Conservation (phyloP, 495 filamentous ascomycete genomes). For the Aspergillus indologenus region DNA sequence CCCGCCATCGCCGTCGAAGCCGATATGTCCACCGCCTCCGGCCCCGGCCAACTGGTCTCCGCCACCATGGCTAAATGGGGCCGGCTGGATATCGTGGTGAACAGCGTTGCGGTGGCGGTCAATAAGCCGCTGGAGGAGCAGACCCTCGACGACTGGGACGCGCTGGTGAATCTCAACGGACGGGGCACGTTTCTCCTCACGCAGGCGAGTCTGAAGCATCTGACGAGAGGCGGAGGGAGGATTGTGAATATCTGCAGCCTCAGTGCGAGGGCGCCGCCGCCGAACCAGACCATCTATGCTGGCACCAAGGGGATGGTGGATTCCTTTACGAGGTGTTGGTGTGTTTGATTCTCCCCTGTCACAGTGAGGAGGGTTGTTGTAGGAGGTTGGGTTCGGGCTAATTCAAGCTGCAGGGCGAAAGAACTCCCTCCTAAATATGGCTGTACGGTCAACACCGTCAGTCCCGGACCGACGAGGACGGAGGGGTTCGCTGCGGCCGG, state of each 20-base stretch:
- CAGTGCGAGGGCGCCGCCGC: constrained; percentile 21
- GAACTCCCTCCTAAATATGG: constrained; percentile 30
- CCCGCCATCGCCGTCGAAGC: constrained; percentile 19
- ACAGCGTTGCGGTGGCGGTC: constrained; percentile 38
- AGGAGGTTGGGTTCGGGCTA: neutral
- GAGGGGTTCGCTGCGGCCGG: constrained; percentile 34
- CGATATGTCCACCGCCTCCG: constrained; percentile 19
- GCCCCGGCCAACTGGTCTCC: constrained; percentile 20
- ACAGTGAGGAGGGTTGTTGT: too few relatives aligned
- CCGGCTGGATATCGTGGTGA: constrained; percentile 34
- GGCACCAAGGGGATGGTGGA: constrained; percentile 31
- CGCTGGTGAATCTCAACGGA: constrained; percentile 35
- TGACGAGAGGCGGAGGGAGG: constrained; percentile 21
- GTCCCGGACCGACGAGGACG: constrained; percentile 32
- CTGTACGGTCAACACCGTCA: constrained; percentile 33
- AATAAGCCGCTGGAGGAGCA: constrained; percentile 37
- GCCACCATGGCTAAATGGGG: constrained; percentile 20
- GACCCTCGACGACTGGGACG: constrained; percentile 37
- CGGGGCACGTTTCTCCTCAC: constrained; percentile 38
- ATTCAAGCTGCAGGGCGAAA: constrained; percentile 13
- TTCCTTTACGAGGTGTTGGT: constrained; percentile 38
- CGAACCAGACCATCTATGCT: constrained; percentile 29
- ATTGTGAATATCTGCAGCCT: constrained; percentile 30
- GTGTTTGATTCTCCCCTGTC: too few relatives aligned
- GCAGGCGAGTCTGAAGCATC: constrained; percentile 29